Evolutionary conservation across 768 basidiomycete genomes (phyloP), one percentile per base, ranked within the genome.

Genomic region (Mrakia blollopis): DNA sequence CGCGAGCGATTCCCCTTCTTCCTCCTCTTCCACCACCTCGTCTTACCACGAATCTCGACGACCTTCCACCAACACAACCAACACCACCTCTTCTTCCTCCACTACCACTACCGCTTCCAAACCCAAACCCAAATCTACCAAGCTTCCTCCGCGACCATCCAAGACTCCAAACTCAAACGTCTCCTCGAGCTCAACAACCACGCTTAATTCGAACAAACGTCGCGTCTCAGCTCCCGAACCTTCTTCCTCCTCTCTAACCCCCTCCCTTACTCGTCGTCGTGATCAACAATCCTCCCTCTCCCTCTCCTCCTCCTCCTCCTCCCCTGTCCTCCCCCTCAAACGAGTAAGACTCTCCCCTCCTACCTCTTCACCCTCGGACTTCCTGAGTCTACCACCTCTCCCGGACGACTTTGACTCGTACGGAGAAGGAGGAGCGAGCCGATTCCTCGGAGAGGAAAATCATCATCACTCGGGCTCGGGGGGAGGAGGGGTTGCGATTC

Each of bases 381-480:
- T 65, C 35, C 44, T 65, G 28, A 50, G 18, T 30, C 32, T 68
- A 1, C 73, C 65, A 1, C 73, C 73, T 0, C 30, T 74, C 1
- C 65, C 65, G 61, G 32, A 62, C 1, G 73, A 74, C 61, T 74
- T 74, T 35, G 63, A 61, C 23, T 16, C 16, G 32, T 74, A 74
- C 44, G 73, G 62, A 0, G 61, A 44, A 2, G 73, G 65, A 28
- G 65, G 62, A 37, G 16, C 23, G 5, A 32, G 44, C 32, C 37
- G 73, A 23, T 74, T 67, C 73, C n/a, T 16, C 28, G 60, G 44
- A 16, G 41, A 62, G 1, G 73, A 39, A 3, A 32, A 32, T 25
- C 16, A 25, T 10, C n/a, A n/a, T n/a, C n/a, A n/a, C n/a, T n/a
- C n/a, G n/a, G 54, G 61, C 0, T 28, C 47, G 16, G 73, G 61